phyloP scores from a whole-genome alignment of 2,329 filamentous ascomycete species.

The Juglanconis juglandina region DNA sequence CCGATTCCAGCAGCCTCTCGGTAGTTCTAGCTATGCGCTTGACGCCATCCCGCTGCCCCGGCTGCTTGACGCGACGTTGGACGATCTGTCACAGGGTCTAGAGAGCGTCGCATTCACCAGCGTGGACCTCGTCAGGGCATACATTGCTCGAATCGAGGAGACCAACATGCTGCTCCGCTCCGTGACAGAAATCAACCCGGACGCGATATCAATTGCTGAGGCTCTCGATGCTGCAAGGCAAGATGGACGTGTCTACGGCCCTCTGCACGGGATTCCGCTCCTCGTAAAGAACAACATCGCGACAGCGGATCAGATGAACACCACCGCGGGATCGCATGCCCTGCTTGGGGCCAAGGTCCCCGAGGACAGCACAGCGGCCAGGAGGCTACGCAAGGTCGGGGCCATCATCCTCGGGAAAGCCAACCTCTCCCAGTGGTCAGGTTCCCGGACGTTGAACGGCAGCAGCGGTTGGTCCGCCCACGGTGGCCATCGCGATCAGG shows the following conservation, averaged over 20 bases:
- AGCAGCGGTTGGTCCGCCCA: conserved; percentile 62
- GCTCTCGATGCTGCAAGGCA: conserved; percentile 58
- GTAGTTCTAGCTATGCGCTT: too few relatives aligned
- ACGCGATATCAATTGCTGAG: conserved; percentile 59
- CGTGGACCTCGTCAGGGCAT: too few relatives aligned
- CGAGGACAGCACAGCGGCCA: conserved; percentile 64
- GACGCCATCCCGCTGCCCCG: too few relatives aligned
- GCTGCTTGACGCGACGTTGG: too few relatives aligned
- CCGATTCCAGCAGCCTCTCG: too few relatives aligned
- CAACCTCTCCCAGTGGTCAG: conserved; percentile 70
- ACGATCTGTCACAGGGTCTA: too few relatives aligned
- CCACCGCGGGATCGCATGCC: conserved; percentile 67
- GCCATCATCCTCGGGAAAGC: conserved; percentile 70
- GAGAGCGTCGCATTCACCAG: too few relatives aligned
- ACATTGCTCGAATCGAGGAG: too few relatives aligned
- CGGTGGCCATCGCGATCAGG: conserved; percentile 64
- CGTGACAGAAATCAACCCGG: conserved; percentile 57
- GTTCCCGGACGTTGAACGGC: conserved; percentile 65
- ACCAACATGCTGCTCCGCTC: conserved; percentile 55
- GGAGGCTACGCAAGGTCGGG: conserved; percentile 59
- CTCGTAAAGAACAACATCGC: conserved; percentile 72
- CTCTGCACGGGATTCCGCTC: conserved; percentile 73
- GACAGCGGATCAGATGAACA: conserved; percentile 67
- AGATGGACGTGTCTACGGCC: conserved; percentile 55
- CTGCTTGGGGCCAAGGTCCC: conserved; percentile 64